phyloP scores from a whole-genome alignment of 1,139 yeast genomes.

The Keqinozyma sinolaborantium region DNA sequence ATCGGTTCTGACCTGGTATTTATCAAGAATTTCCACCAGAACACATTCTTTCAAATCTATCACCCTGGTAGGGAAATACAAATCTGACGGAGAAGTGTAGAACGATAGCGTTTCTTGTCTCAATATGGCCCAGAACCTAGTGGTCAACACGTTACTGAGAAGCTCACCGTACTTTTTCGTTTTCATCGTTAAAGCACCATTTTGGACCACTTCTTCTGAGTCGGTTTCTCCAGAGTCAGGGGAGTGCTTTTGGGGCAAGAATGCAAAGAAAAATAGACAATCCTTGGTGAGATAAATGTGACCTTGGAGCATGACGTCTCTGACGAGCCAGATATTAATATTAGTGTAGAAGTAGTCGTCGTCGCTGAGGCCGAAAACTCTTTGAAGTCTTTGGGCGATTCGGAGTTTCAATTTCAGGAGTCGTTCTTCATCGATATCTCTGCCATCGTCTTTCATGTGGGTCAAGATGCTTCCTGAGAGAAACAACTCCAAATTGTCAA shows the following conservation, averaged over 20 bases:
- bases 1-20: conserved; percentile 17
- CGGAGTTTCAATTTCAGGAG: conserved; percentile 18
- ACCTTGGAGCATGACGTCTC: conserved; percentile 84
- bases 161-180: conserved; percentile 42
- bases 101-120: conserved; percentile 67
- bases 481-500: conserved; percentile 29
- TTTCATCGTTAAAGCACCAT: conserved; percentile 50
- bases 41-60: conserved; percentile 68
- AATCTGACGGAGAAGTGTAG: conserved; percentile 68
- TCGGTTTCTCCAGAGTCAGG: conserved; percentile 14
- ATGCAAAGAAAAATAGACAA: conserved; percentile 73
- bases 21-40: conserved; percentile 51
- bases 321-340: conserved; percentile 74
- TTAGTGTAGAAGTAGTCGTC: conserved; percentile 54
- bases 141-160: conserved; percentile 33
- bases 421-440: conserved; percentile 10
- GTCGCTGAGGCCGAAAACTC: conserved; percentile 37
- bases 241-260: conserved; percentile 50
- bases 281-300: conserved; percentile 69
- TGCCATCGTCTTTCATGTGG: conserved; percentile 4
- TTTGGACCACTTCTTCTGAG: conserved; percentile 32
- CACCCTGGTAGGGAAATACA: conserved; percentile 76
- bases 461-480: conserved; percentile 16
- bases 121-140: conserved; percentile 72
- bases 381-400: conserved; percentile 36